Percentiles rank a stretch among this genome's conserved stretches.
These are phyloP conservation scores for Lactarius trivialis DNA, from an alignment of 768 basidiomycete genomes.

Conservation along the genomic window DNA sequence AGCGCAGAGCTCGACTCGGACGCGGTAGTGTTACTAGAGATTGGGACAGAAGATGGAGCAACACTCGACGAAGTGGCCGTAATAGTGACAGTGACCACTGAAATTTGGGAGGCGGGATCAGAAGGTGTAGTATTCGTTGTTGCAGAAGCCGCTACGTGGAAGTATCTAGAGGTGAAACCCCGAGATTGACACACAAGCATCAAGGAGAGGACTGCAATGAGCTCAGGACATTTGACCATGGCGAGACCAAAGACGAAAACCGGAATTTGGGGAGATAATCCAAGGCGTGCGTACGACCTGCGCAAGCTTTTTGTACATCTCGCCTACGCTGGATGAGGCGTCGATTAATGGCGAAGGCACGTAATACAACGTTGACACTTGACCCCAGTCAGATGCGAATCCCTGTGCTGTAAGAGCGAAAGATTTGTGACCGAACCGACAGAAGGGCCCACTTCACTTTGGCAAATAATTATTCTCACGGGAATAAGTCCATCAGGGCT, in stretches of 20 bases:
- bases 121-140: background rate
- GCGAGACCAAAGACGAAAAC: background rate
- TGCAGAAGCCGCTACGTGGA: slow-evolving; percentile 1
- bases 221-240: background rate
- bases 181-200: background rate
- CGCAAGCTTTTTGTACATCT: background rate
- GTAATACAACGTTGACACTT: background rate
- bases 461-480: background rate
- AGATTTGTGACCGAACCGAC: background rate
- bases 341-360: slow-evolving; percentile 4
- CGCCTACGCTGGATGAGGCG: background rate
- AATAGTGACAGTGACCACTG: background rate
- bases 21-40: background rate
- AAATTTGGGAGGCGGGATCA: background rate
- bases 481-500: background rate
- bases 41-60: background rate
- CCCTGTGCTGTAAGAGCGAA: background rate
- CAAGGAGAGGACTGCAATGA: background rate
- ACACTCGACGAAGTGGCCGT: background rate
- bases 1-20: background rate
- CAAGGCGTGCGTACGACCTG: background rate
- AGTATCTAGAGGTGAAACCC: background rate
- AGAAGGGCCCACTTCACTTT: background rate
- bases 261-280: background rate
- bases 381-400: background rate